A percentile compares a stretch with the other conserved stretches of the same genome.
These are phyloP conservation scores for Mycosarcoma maydis DNA, from an alignment of 1,284 basidiomycete species.

Conservation along the genomic window DNA sequence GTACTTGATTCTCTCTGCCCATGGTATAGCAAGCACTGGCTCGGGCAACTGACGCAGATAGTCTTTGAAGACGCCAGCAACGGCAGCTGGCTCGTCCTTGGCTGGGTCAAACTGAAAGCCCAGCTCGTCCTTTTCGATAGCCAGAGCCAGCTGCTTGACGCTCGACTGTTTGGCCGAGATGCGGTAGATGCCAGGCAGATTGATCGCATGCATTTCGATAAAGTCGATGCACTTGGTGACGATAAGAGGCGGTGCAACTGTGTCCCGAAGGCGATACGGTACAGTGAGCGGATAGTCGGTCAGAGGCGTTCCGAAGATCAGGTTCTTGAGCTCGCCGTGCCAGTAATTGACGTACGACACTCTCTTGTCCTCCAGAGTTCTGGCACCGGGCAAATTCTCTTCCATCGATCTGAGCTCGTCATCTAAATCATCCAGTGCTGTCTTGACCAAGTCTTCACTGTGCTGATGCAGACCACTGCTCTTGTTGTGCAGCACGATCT, in stretches of 20 bases:
- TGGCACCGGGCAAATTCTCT: conserved; percentile 68
- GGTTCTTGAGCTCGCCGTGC: conserved; percentile 79
- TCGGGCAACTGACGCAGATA: conserved; percentile 92
- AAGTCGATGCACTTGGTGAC: conserved; percentile 84
- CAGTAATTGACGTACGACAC: conserved; percentile 77
- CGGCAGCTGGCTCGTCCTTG: conserved; percentile 85
- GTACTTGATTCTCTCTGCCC: conserved; percentile 77
- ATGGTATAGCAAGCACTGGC: conserved; percentile 85
- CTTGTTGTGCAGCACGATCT: conserved; percentile 41
- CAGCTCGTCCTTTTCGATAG: conserved; percentile 88
- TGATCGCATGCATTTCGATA: conserved; percentile 75
- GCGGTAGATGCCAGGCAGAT: conserved; percentile 74
- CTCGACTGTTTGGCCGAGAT: conserved; percentile 79
- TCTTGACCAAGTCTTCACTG: conserved; percentile 73
- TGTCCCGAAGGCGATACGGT: conserved; percentile 42
- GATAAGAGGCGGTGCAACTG: conserved; percentile 75
- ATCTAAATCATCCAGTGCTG: conserved; percentile 79
- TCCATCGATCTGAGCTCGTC: conserved; percentile 72
- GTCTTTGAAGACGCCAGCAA: conserved; percentile 90
- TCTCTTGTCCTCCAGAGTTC: conserved; percentile 72
- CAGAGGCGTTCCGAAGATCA: conserved; percentile 91
- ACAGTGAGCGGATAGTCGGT: conserved; percentile 83
- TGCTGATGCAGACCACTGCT: conserved; percentile 53
- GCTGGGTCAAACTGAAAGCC: conserved; percentile 79
- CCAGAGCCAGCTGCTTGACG: conserved; percentile 85